Evolutionary conservation across 805 yeast species (phyloP).

Genomic region (Komagataella mondaviorum): DNA sequence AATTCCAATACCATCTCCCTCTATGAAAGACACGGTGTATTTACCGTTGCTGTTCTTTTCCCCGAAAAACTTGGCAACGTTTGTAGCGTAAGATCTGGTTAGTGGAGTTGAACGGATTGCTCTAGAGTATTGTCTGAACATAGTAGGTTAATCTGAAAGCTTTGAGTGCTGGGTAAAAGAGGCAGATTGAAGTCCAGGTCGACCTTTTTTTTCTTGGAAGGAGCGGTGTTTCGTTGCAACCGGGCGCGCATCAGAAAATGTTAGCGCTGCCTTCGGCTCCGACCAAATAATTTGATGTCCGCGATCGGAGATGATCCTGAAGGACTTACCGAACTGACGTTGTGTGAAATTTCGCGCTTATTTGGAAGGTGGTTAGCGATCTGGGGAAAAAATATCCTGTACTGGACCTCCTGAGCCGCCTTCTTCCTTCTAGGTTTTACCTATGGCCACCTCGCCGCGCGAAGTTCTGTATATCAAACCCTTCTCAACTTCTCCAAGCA

Average conservation of each 20-base stretch:
- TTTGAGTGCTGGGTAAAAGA: not conserved
- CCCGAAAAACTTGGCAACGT: conserved; percentile 58
- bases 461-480: not conserved
- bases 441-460: not conserved
- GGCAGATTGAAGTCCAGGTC: not conserved
- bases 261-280: not conserved
- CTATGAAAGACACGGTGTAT: conserved; percentile 88
- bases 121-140: not conserved
- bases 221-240: not conserved
- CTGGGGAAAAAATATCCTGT: not conserved
- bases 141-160: not conserved
- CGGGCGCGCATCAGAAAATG: not conserved
- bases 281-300: not conserved
- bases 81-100: conserved; percentile 2
- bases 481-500: not conserved
- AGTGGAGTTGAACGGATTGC: conserved; percentile 1
- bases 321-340: not conserved
- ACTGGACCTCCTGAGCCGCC: no score
- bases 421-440: no score
- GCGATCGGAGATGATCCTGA: not conserved
- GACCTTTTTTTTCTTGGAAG: not conserved
- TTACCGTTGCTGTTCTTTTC: conserved; percentile 62
- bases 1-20: conserved; percentile 97
- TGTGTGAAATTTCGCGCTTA: not conserved
- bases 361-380: not conserved